These are phyloP conservation scores for Penicillium paxilli DNA, from an alignment of 495 filamentous ascomycete genomes.

Conservation along the genomic window DNA sequence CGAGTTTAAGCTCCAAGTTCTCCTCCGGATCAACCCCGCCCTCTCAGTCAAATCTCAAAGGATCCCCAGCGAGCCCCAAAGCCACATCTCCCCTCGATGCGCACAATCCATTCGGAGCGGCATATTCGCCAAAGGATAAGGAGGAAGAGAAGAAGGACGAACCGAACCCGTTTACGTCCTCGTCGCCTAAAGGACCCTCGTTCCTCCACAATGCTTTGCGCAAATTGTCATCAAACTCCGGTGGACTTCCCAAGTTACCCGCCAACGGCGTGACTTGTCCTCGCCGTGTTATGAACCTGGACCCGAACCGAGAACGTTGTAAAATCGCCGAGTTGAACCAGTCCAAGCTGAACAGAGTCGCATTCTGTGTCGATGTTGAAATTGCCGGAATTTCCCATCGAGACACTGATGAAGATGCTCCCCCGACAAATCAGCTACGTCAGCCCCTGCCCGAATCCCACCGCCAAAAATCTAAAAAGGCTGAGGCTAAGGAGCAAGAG, in stretches of 20 bases:
- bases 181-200: slow-evolving; percentile 66
- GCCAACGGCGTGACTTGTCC: slow-evolving; percentile 60
- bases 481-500: slow-evolving; percentile 61
- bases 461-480: slow-evolving; percentile 53
- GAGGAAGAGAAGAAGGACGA: slow-evolving; percentile 49
- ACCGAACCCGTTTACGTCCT: slow-evolving; percentile 63
- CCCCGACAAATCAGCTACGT: slow-evolving; percentile 28
- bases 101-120: slow-evolving; percentile 49
- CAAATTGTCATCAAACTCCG: slow-evolving; percentile 69
- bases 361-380: slow-evolving; percentile 96
- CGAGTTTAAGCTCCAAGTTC: slow-evolving; percentile 90
- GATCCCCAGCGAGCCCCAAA: slow-evolving; percentile 43
- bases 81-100: slow-evolving; percentile 41
- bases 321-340: slow-evolving; percentile 76
- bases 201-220: slow-evolving; percentile 82
- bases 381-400: slow-evolving; percentile 69
- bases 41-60: slow-evolving; percentile 44
- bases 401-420: slow-evolving; percentile 41
- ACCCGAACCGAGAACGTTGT: slow-evolving; percentile 75
- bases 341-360: slow-evolving; percentile 78
- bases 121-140: slow-evolving; percentile 60
- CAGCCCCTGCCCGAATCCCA: slow-evolving; percentile 27
- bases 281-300: slow-evolving; percentile 81
- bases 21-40: slow-evolving; percentile 62
- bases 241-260: slow-evolving; percentile 50